Percentiles rank a stretch among this genome's conserved stretches.
Evolutionary conservation across 2,329 filamentous ascomycete species (phyloP).

Genomic region (Teratosphaeria zuluensis): DNA sequence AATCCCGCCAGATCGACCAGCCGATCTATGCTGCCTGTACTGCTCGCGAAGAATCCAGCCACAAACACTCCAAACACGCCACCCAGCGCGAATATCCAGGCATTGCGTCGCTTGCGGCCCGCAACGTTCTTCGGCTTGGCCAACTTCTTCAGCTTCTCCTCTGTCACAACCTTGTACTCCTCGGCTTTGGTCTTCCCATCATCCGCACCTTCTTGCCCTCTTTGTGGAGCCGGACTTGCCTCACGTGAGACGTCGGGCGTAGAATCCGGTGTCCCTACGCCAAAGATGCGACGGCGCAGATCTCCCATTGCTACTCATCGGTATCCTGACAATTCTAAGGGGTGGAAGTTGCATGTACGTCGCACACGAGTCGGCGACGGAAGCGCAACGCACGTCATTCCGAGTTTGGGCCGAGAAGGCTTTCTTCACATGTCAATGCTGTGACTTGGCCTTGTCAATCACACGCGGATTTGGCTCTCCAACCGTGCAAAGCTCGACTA

Average conservation of each 20-base stretch:
- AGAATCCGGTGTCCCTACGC: constrained; percentile 15
- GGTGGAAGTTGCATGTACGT: background rate
- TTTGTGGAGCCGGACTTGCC: constrained; percentile 27
- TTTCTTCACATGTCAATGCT: background rate
- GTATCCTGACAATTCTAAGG: background rate
- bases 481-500: background rate
- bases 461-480: background rate
- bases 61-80: constrained; percentile 83
- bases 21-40: constrained; percentile 51
- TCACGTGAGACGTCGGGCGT: constrained; percentile 30
- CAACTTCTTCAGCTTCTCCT: constrained; percentile 39
- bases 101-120: constrained; percentile 57
- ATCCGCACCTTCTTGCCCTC: constrained; percentile 12
- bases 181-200: constrained; percentile 10
- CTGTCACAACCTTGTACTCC: constrained; percentile 43
- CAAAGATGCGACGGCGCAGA: constrained; percentile 27
- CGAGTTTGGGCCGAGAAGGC: background rate
- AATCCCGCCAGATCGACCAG: constrained; percentile 73
- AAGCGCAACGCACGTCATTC: background rate
- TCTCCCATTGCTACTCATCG: constrained; percentile 16
- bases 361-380: background rate
- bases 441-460: background rate
- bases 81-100: constrained; percentile 77
- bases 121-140: constrained; percentile 9
- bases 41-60: constrained; percentile 81